Conservation (phyloP, 345 rosid species). For the Sonneratia alba region DNA sequence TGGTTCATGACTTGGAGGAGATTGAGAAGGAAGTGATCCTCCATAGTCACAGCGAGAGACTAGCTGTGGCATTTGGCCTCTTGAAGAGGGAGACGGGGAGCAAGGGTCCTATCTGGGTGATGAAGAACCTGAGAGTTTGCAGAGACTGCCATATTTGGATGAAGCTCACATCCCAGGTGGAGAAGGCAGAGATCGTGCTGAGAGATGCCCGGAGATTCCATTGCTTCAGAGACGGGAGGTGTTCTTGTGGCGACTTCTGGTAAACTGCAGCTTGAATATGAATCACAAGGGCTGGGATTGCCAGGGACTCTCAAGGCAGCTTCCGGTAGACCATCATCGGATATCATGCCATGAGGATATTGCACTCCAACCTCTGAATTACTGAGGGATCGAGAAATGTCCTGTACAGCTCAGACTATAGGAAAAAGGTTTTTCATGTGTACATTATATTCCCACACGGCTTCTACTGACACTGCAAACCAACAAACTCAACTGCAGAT, state of each 20-base stretch:
- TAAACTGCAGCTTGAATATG: neutral
- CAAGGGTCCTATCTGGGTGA: neutral
- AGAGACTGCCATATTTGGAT: neutral
- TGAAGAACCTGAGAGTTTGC: conserved; percentile 2
- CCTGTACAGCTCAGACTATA: too few species aligned
- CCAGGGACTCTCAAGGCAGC: neutral
- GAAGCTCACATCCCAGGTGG: conserved; percentile 5
- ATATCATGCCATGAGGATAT: too few species aligned
- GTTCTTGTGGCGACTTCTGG: conserved; percentile 1
- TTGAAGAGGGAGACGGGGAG: neutral
- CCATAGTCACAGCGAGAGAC: neutral
- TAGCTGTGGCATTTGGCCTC: neutral
- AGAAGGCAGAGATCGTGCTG: neutral
- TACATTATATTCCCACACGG: too few species aligned
- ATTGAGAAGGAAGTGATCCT: neutral
- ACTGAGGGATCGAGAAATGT: too few species aligned
- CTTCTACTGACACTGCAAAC: too few species aligned
- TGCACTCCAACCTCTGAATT: too few species aligned
- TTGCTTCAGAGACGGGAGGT: neutral
- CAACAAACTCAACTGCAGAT: too few species aligned
- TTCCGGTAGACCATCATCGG: too few species aligned
- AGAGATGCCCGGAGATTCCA: conserved; percentile 4
- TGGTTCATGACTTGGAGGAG: conserved; percentile 1
- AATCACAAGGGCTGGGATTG: neutral
- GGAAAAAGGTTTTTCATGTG: neutral